Percentiles rank a stretch among this genome's conserved stretches.
Evolutionary conservation across 805 yeast genomes (phyloP).

Genomic region (Yamadazyma insecticola): DNA sequence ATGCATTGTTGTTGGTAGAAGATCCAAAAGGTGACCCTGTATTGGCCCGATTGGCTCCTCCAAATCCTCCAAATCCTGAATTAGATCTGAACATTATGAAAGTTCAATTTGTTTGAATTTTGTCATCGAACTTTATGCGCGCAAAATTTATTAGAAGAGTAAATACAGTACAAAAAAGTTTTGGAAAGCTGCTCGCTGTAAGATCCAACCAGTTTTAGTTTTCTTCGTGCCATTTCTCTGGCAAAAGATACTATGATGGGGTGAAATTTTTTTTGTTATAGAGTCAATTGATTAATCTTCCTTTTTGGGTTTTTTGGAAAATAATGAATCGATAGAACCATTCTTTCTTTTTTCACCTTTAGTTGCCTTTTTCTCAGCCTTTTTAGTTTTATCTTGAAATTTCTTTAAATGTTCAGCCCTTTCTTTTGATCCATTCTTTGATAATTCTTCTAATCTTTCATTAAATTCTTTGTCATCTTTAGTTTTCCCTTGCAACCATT

Average conservation of each 20-base stretch:
- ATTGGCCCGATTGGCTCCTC: constrained; percentile 16
- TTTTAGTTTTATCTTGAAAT: constrained; percentile 49
- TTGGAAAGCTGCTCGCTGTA: no score
- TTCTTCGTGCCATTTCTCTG: no score
- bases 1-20: constrained; percentile 16
- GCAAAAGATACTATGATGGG: no score
- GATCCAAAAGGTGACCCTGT: constrained; percentile 35
- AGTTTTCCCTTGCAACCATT: constrained; percentile 66
- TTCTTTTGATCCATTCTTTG: constrained; percentile 59
- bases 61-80: constrained; percentile 52
- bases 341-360: constrained; percentile 4
- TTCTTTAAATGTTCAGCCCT: constrained; percentile 66
- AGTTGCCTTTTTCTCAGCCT: constrained; percentile 8
- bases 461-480: constrained; percentile 52
- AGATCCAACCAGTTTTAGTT: no score
- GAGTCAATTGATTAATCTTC: constrained; percentile 1
- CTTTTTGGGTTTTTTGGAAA: constrained; percentile 9
- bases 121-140: no score
- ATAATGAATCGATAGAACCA: constrained; percentile 9
- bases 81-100: no score
- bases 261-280: no score
- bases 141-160: no score
- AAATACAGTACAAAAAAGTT: no score
- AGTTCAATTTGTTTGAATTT: no score
- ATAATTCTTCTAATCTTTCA: constrained; percentile 45